Conservation (phyloP, 2,329 filamentous ascomycete genomes). For the Penicillium sumatraense region DNA sequence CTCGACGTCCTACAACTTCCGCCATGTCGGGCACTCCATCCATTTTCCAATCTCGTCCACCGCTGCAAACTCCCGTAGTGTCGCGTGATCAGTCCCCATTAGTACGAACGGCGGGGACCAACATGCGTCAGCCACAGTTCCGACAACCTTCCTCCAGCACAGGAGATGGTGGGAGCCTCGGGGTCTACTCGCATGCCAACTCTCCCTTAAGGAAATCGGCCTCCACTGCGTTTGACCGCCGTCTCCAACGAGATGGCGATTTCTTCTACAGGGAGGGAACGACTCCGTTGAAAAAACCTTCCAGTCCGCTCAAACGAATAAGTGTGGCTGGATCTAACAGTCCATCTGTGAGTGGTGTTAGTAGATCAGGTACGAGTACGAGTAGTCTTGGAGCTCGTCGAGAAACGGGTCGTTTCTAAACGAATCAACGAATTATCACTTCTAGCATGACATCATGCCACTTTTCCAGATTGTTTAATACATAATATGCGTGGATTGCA, state of each 20-base stretch:
- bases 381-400: conserved; percentile 34
- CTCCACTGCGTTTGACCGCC: conserved; percentile 58
- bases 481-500: conserved; percentile 1
- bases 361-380: conserved; percentile 31
- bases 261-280: conserved; percentile 41
- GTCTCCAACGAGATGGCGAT: conserved; percentile 45
- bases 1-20: conserved; percentile 46
- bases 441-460: conserved; percentile 6
- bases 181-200: conserved; percentile 77
- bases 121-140: conserved; percentile 61
- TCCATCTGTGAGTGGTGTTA: conserved; percentile 33
- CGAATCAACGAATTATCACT: conserved; percentile 13
- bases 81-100: conserved; percentile 54
- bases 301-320: conserved; percentile 50
- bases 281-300: conserved; percentile 43
- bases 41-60: conserved; percentile 32
- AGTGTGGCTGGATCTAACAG: conserved; percentile 44
- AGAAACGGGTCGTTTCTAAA: conserved; percentile 36
- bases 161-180: conserved; percentile 76
- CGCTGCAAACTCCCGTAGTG: conserved; percentile 48
- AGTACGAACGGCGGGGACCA: conserved; percentile 44
- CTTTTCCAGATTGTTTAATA: conserved; percentile 6
- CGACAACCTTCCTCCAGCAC: conserved; percentile 46
- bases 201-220: conserved; percentile 82
- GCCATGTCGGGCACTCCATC: conserved; percentile 47